These are phyloP conservation scores for Hansenula lynferdii DNA, from an alignment of 1,139 yeast species.

Conservation along the genomic window DNA sequence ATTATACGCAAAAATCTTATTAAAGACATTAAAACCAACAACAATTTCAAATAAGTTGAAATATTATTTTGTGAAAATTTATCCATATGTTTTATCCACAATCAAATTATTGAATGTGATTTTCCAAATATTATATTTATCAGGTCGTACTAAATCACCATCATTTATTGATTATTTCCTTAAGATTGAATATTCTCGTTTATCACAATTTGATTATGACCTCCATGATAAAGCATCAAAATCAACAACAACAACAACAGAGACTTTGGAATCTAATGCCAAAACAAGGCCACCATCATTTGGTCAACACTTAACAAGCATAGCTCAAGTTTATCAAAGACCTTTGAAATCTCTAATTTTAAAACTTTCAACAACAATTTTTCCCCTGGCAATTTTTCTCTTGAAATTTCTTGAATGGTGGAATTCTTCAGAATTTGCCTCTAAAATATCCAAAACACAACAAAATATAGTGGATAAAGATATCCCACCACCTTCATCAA, in stretches of 20 bases:
- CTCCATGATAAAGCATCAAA: slow-evolving; percentile 27
- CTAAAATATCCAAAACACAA: slow-evolving; percentile 50
- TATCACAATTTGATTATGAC: slow-evolving; percentile 57
- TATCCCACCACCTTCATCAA: slow-evolving; percentile 45
- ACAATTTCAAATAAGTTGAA: slow-evolving; percentile 27
- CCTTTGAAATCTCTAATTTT: slow-evolving; percentile 40
- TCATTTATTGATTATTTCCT: slow-evolving; percentile 58
- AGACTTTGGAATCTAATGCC: slow-evolving; percentile 5
- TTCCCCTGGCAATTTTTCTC: slow-evolving; percentile 82
- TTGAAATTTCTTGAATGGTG: slow-evolving; percentile 95
- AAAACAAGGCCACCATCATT: slow-evolving; percentile 48
- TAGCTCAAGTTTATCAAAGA: slow-evolving; percentile 29
- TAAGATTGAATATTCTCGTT: slow-evolving; percentile 65
- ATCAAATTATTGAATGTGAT: slow-evolving; percentile 50
- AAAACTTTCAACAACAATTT: slow-evolving; percentile 39
- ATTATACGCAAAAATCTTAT: slow-evolving; percentile 47
- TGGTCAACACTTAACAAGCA: slow-evolving; percentile 36
- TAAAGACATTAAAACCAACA: slow-evolving; percentile 29
- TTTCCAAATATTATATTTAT: slow-evolving; percentile 60
- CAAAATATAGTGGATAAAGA: slow-evolving; percentile 44
- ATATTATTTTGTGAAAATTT: slow-evolving; percentile 47
- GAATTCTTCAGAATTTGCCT: slow-evolving; percentile 74
- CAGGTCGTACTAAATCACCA: slow-evolving; percentile 65
- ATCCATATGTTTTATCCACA: slow-evolving; percentile 53
- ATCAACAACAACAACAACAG: slow-evolving; percentile 4